These are phyloP conservation scores for Fusarium pseudograminearum DNA, from an alignment of 2,329 filamentous ascomycete species.

Conservation along the genomic window DNA sequence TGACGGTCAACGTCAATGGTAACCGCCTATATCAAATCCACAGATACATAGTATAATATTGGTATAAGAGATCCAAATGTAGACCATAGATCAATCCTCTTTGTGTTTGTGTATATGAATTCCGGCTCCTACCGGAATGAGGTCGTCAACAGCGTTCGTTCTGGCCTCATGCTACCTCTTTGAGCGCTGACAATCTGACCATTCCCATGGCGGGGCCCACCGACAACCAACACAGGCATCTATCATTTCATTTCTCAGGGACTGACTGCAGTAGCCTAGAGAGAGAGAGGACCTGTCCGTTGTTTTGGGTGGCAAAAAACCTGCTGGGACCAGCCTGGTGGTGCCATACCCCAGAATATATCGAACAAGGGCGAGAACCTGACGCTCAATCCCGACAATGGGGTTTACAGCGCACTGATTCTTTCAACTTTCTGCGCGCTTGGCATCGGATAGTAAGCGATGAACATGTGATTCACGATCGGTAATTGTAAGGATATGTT, in stretches of 20 bases:
- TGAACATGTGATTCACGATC: slow-evolving; percentile 17
- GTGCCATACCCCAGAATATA: slow-evolving; percentile 42
- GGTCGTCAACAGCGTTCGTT: slow-evolving; percentile 20
- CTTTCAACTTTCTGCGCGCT: neutral
- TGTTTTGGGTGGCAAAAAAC: slow-evolving; percentile 11
- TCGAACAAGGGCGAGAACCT: slow-evolving; percentile 38
- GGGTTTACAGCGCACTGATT: neutral
- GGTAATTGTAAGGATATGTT: neutral
- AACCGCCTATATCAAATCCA: neutral
- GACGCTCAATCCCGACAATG: slow-evolving; percentile 29
- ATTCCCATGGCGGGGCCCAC: slow-evolving; percentile 33
- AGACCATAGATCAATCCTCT: neutral
- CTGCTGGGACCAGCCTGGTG: slow-evolving; percentile 27
- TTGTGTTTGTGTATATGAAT: neutral
- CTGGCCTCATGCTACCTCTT: slow-evolving; percentile 39
- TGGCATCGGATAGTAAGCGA: neutral
- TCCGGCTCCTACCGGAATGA: slow-evolving; percentile 33
- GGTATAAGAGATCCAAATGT: neutral
- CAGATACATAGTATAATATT: neutral
- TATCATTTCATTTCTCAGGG: neutral
- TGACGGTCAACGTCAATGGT: neutral
- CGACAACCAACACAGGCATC: slow-evolving; percentile 25
- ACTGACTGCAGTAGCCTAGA: neutral
- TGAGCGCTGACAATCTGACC: slow-evolving; percentile 39
- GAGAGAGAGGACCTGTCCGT: neutral